These are phyloP conservation scores for Septoria petroselini DNA, from an alignment of 2,329 filamentous ascomycete species.

Conservation along the genomic window DNA sequence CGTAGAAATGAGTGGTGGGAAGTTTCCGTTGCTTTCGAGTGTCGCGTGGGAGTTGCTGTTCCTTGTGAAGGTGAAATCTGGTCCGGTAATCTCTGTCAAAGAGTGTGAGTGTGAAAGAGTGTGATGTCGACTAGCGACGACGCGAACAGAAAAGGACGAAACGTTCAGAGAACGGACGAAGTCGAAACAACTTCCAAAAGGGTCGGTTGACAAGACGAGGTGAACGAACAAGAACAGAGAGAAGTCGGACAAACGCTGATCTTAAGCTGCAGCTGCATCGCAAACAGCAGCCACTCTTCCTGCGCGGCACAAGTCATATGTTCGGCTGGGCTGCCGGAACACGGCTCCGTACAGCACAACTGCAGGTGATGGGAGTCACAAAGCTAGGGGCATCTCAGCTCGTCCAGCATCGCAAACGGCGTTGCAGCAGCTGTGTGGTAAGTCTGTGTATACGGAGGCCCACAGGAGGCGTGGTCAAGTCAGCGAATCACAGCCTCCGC, in stretches of 20 bases:
- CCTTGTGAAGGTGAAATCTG: slow-evolving; percentile 16
- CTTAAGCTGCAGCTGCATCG: neutral
- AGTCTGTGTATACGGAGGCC: slow-evolving; percentile 1
- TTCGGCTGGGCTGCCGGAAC: neutral
- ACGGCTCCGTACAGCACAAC: neutral
- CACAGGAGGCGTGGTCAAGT: slow-evolving; percentile 7
- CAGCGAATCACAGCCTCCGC: slow-evolving; percentile 2
- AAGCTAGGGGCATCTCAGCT: neutral
- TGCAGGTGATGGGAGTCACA: too few species aligned
- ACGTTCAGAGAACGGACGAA: slow-evolving; percentile 16
- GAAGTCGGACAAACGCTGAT: neutral
- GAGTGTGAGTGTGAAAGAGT: slow-evolving; percentile 22
- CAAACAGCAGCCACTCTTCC: neutral
- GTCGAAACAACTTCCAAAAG: slow-evolving; percentile 13
- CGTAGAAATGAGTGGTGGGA: neutral
- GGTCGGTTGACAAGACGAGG: slow-evolving; percentile 6
- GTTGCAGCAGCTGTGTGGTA: slow-evolving; percentile 3
- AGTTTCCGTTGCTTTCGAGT: neutral
- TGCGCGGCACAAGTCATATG: neutral
- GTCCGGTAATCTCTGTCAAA: slow-evolving; percentile 10
- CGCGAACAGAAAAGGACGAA: slow-evolving; percentile 13
- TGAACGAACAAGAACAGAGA: neutral
- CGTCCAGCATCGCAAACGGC: neutral
- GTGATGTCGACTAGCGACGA: slow-evolving; percentile 26
- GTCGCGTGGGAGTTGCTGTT: neutral